These are phyloP conservation scores for Hanseniaspora singularis DNA, from an alignment of 805 yeast species.

Conservation along the genomic window DNA sequence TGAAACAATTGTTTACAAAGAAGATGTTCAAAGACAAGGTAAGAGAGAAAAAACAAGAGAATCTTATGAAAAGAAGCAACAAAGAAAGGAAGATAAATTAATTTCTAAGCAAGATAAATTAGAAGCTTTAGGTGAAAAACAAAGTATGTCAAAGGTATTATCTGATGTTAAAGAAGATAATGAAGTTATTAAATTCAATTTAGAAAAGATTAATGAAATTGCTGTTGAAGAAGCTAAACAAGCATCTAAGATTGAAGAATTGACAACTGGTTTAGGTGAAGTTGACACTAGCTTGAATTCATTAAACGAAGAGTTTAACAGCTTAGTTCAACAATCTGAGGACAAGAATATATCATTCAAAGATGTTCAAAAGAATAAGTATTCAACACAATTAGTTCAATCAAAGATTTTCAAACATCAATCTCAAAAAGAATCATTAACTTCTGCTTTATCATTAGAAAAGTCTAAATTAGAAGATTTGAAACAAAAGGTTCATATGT, in stretches of 20 bases:
- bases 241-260: slow-evolving; percentile 29
- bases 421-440: slow-evolving; percentile 29
- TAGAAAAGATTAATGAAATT: slow-evolving; percentile 31
- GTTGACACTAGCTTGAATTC: slow-evolving; percentile 27
- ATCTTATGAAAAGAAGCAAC: slow-evolving; percentile 31
- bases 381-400: slow-evolving; percentile 27
- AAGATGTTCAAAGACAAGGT: slow-evolving; percentile 33
- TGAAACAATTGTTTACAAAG: slow-evolving; percentile 9
- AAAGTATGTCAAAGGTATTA: slow-evolving; percentile 8
- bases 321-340: slow-evolving; percentile 19
- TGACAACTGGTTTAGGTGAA: slow-evolving; percentile 24
- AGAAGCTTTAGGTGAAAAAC: slow-evolving; percentile 6
- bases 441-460: slow-evolving; percentile 27
- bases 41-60: slow-evolving; percentile 35
- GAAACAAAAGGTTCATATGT: slow-evolving; percentile 30
- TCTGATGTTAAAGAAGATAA: slow-evolving; percentile 25
- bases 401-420: slow-evolving; percentile 24
- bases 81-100: slow-evolving; percentile 24
- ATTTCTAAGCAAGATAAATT: slow-evolving; percentile 23
- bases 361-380: slow-evolving; percentile 25
- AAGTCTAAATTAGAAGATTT: slow-evolving; percentile 31
- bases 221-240: slow-evolving; percentile 33
- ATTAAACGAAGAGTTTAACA: background rate
- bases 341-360: slow-evolving; percentile 23
- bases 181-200: slow-evolving; percentile 28